Evolutionary conservation across 129 eudicot species (phyloP).

Genomic region (Smallanthus sonchifolius): DNA sequence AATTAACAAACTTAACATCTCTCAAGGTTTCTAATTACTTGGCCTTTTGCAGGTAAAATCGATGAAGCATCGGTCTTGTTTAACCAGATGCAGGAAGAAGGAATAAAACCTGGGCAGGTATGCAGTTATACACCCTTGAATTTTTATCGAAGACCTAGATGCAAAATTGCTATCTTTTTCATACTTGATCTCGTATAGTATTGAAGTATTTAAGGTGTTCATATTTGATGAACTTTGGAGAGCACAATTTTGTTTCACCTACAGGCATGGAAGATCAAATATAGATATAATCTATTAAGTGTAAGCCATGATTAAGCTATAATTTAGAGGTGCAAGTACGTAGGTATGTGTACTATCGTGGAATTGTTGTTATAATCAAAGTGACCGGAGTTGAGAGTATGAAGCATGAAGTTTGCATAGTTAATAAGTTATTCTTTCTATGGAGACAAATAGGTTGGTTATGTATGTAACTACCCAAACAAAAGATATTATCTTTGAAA

Average conservation of each 20-base stretch:
- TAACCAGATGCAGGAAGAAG: slow-evolving; percentile 76
- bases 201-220: not conserved
- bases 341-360: not conserved
- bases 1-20: not conserved
- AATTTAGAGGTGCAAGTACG: not conserved
- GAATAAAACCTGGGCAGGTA: slow-evolving; percentile 94
- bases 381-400: not conserved
- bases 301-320: not conserved
- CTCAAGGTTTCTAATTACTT: not conserved
- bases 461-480: too few species aligned
- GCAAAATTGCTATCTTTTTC: not conserved
- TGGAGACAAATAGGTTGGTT: not conserved
- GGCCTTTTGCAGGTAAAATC: slow-evolving; percentile 53
- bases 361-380: not conserved
- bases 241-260: not conserved
- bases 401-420: too few species aligned
- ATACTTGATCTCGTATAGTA: not conserved
- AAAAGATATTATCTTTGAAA: too few species aligned
- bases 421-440: too few species aligned
- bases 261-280: not conserved
- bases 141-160: not conserved
- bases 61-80: slow-evolving; percentile 69
- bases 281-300: not conserved
- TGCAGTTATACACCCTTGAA: too few species aligned
- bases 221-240: not conserved